Base-by-base conservation (phyloP, 169 alveolate species). In the Theileria luwenshuni region DNA sequence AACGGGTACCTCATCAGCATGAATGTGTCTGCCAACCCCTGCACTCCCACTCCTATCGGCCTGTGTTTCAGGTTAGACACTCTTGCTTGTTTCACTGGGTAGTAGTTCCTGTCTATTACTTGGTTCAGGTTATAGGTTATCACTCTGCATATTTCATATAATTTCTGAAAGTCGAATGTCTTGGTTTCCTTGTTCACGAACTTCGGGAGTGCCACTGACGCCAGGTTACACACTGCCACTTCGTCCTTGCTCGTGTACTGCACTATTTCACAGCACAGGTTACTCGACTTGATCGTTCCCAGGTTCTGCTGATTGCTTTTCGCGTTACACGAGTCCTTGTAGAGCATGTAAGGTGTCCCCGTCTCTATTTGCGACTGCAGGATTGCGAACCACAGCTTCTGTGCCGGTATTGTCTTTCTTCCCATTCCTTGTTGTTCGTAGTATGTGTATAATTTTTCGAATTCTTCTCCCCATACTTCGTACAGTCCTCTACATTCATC, bases 1-100 rank as follows among this genome's bases (percentile, higher is more conserved):
- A 92, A 98, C 12, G 99, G 98, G 69, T 91, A 74, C 69, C 96
- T 93, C 92, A 98, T 89, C 65, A 94, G 84, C 94, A 94, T 76
- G 83, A 96, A 96, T 52, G 98, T 95, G 84, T 98, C 99, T 6
- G 99, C 99, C 38, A 98, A 90, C 5, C 99, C 99, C 83, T 98
- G 98, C 3, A 97, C 98, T 5, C 99, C 99, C 1, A 97, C 92
- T 10, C 99, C 99, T 63, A 98, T 92, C n/a, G 99, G 99, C 77
- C 99, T 90, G 86, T 98, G 99, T 35, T 97, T 92, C 71, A 87
- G 74, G 86, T 98, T 98, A 54, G 99, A 95, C 17, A 73, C 84
- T 62, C 90, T 71, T 30, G 99, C 98, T 65, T 96, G 99, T 49
- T 90, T 90, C 52, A 95, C 92, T 0, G 99, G 99, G 83, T 97